Conservation (phyloP, 306 rosid genomes). For the Fagus crenata region DNA sequence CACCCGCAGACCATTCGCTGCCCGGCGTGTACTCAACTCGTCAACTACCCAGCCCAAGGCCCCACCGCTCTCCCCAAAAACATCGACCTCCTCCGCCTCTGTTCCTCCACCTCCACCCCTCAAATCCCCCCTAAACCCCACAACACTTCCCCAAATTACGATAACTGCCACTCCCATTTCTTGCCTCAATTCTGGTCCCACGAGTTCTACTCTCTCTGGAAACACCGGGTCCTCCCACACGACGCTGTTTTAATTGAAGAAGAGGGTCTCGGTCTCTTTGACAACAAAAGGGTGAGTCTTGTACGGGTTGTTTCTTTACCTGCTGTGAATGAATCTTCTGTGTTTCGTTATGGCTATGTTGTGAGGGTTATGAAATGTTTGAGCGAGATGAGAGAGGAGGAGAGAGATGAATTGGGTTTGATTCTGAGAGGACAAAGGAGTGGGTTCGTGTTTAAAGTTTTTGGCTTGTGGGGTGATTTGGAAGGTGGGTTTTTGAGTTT, state of each 20-base stretch:
- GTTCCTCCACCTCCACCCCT: constrained; percentile 28
- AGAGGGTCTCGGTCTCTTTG: constrained; percentile 31
- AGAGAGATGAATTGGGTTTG: constrained; percentile 57
- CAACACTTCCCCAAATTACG: constrained; percentile 19
- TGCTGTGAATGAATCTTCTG: constrained; percentile 14
- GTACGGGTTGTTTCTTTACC: constrained; percentile 45
- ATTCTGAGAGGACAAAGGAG: constrained; percentile 53
- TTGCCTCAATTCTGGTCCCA: constrained; percentile 61
- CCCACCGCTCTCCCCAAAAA: constrained; percentile 84
- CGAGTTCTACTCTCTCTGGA: constrained; percentile 66
- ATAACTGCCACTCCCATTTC: constrained; percentile 7
- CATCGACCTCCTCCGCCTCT: constrained; percentile 79
- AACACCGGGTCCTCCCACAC: constrained; percentile 57
- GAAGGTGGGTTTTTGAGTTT: constrained; percentile 56
- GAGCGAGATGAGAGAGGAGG: constrained; percentile 56
- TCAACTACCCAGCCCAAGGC: constrained; percentile 59
- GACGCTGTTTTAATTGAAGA: constrained; percentile 46
- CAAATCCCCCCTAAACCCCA: constrained; percentile 13
- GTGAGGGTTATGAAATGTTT: constrained; percentile 62
- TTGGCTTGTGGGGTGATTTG: constrained; percentile 79
- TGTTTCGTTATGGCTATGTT: constrained; percentile 51
- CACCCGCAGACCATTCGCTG: constrained; percentile 69
- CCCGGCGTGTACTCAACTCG: constrained; percentile 84
- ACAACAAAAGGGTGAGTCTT: constrained; percentile 46
- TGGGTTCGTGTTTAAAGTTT: constrained; percentile 45